Percentiles rank a stretch among this genome's conserved stretches.
phyloP scores from a whole-genome alignment of 306 rosid genomes.

The Oemleria cerasiformis region DNA sequence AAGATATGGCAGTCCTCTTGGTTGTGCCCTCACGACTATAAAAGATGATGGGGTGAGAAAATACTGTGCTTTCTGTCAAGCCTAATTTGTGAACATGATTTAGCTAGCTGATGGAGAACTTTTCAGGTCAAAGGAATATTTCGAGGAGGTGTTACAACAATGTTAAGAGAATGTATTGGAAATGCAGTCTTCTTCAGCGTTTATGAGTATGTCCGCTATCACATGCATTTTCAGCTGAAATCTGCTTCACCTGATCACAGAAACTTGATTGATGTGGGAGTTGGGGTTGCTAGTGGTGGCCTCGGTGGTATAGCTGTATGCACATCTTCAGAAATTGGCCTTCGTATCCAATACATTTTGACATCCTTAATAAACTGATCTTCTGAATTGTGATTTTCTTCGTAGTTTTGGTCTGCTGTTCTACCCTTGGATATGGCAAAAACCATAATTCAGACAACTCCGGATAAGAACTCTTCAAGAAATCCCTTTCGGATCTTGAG shows the following conservation, averaged over 20 bases:
- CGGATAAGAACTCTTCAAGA: slow-evolving; percentile 47
- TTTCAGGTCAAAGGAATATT: slow-evolving; percentile 85
- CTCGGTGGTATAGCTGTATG: slow-evolving; percentile 82
- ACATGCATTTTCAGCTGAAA: slow-evolving; percentile 61
- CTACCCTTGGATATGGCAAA: slow-evolving; percentile 93
- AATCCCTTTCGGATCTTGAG: slow-evolving; percentile 72
- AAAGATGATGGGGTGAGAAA: slow-evolving; percentile 78
- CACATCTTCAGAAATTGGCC: slow-evolving; percentile 26
- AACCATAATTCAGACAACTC: slow-evolving; percentile 82
- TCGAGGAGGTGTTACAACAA: slow-evolving; percentile 68
- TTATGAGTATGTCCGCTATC: slow-evolving; percentile 74
- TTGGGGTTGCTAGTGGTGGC: slow-evolving; percentile 84
- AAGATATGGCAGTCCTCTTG: slow-evolving; percentile 73
- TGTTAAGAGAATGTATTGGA: slow-evolving; percentile 76
- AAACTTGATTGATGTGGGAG: slow-evolving; percentile 70
- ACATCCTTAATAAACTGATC: slow-evolving; percentile 10
- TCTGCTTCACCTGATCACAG: slow-evolving; percentile 42
- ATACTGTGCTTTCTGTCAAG: slow-evolving; percentile 20
- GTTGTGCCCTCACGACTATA: slow-evolving; percentile 61
- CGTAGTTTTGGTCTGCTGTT: slow-evolving; percentile 84
- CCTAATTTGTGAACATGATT: slow-evolving; percentile 19
- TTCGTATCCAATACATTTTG: background rate
- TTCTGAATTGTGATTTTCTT: slow-evolving; percentile 7
- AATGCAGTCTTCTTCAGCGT: slow-evolving; percentile 64
- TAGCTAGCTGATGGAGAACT: slow-evolving; percentile 39